Evolutionary conservation across 306 rosid species (phyloP).

Genomic region (Glycyrrhiza uralensis): DNA sequence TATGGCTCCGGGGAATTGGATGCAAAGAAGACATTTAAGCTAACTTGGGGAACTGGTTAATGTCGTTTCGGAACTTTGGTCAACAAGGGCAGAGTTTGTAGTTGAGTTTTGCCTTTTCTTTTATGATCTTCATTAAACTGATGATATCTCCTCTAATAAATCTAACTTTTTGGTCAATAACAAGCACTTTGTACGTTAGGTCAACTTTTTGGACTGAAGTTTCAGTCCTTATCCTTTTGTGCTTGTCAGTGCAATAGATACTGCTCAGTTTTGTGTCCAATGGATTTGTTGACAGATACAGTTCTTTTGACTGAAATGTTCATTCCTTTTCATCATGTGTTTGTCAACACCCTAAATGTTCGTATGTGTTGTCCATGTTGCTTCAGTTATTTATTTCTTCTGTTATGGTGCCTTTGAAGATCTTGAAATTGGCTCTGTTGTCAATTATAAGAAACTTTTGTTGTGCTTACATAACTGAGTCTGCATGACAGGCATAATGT

Average conservation of each 20-base stretch:
- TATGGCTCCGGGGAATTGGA: neutral
- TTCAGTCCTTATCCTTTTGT: neutral
- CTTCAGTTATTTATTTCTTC: neutral
- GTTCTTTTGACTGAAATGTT: neutral
- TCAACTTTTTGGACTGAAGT: neutral
- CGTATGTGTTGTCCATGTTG: constrained; percentile 12
- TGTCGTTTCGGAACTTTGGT: neutral
- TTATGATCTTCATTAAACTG: neutral
- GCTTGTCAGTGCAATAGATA: neutral
- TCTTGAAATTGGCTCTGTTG: neutral
- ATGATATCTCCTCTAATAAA: neutral
- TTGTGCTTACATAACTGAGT: constrained; percentile 16
- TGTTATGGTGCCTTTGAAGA: neutral
- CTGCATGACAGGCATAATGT: neutral
- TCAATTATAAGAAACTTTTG: neutral
- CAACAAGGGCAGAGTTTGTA: neutral
- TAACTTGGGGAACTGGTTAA: neutral
- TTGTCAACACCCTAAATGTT: neutral
- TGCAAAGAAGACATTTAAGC: neutral
- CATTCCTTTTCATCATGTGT: neutral
- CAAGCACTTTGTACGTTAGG: neutral
- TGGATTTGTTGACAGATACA: neutral
- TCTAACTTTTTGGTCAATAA: no score
- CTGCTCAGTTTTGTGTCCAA: constrained; percentile 2
- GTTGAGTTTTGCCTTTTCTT: neutral